Conservation (phyloP, 1,139 yeast species). For the Geotrichum phurueaensis region DNA sequence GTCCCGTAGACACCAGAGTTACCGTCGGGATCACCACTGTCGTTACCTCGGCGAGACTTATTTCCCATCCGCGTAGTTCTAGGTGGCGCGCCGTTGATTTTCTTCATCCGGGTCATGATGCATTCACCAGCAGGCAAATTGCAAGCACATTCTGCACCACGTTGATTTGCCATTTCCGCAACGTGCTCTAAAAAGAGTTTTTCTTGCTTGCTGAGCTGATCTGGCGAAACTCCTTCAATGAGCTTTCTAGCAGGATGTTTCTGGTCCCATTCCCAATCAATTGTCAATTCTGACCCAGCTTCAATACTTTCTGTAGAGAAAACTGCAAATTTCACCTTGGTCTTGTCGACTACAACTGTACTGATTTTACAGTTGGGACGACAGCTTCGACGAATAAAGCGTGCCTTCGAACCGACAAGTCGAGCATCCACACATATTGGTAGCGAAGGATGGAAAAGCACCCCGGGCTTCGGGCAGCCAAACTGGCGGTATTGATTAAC, state of each 20-base stretch:
- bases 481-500: slow-evolving; percentile 73
- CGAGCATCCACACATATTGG: slow-evolving; percentile 74
- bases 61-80: slow-evolving; percentile 18
- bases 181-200: slow-evolving; percentile 24
- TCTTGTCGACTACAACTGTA: slow-evolving; percentile 45
- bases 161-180: slow-evolving; percentile 30
- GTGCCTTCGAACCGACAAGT: slow-evolving; percentile 65
- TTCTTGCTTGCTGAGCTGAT: slow-evolving; percentile 29
- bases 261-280: slow-evolving; percentile 86
- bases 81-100: slow-evolving; percentile 18
- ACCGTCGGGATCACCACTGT: slow-evolving; percentile 5
- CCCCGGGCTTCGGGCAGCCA: slow-evolving; percentile 83
- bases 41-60: slow-evolving; percentile 15
- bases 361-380: slow-evolving; percentile 63
- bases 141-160: slow-evolving; percentile 69
- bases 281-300: slow-evolving; percentile 60
- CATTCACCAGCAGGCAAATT: slow-evolving; percentile 33
- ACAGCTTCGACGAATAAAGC: slow-evolving; percentile 75
- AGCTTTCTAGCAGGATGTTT: slow-evolving; percentile 65
- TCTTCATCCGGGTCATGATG: slow-evolving; percentile 25
- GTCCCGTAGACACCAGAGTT: slow-evolving; percentile 11
- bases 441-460: slow-evolving; percentile 46
- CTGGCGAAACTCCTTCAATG: slow-evolving; percentile 38
- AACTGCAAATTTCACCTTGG: slow-evolving; percentile 50
- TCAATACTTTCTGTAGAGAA: slow-evolving; percentile 53